These are phyloP conservation scores for Hypoxylon lienhwacheense DNA, from an alignment of 495 filamentous ascomycete species.

Conservation along the genomic window DNA sequence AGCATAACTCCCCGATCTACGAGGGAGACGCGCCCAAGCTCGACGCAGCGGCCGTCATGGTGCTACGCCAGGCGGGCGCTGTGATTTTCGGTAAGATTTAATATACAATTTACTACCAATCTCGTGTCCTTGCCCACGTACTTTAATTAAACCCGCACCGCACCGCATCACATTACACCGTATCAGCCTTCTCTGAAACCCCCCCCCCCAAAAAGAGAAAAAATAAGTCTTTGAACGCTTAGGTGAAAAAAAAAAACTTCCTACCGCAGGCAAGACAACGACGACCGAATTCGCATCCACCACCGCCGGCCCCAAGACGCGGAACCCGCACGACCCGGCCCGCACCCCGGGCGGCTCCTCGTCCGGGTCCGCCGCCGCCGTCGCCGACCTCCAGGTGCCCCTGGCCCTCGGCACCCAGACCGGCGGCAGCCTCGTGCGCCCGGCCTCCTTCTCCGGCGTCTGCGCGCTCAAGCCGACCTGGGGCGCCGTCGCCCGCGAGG, in stretches of 20 bases:
- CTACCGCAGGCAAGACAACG: conserved; percentile 44
- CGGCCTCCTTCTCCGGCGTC: conserved; percentile 57
- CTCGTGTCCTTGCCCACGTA: no score
- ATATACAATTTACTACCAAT: no score
- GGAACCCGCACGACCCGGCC: conserved; percentile 51
- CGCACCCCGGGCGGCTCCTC: conserved; percentile 59
- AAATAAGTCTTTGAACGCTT: neutral
- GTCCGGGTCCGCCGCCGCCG: conserved; percentile 55
- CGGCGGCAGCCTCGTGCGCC: conserved; percentile 53
- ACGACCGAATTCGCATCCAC: conserved; percentile 57
- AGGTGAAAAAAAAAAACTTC: no score
- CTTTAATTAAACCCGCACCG: no score
- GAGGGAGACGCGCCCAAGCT: conserved; percentile 39
- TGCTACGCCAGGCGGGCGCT: conserved; percentile 51
- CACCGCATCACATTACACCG: no score
- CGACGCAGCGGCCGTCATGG: conserved; percentile 49
- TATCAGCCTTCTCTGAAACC: neutral
- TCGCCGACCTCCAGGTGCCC: conserved; percentile 54
- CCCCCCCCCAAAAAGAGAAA: no score
- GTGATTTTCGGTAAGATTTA: conserved; percentile 53
- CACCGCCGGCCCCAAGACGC: conserved; percentile 40
- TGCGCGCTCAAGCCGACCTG: conserved; percentile 62
- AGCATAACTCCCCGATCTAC: conserved; percentile 54
- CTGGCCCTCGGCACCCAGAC: conserved; percentile 56
- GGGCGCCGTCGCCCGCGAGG: conserved; percentile 57